Evolutionary conservation across 768 basidiomycete genomes (phyloP).

Genomic region (Podaxis sp.): DNA sequence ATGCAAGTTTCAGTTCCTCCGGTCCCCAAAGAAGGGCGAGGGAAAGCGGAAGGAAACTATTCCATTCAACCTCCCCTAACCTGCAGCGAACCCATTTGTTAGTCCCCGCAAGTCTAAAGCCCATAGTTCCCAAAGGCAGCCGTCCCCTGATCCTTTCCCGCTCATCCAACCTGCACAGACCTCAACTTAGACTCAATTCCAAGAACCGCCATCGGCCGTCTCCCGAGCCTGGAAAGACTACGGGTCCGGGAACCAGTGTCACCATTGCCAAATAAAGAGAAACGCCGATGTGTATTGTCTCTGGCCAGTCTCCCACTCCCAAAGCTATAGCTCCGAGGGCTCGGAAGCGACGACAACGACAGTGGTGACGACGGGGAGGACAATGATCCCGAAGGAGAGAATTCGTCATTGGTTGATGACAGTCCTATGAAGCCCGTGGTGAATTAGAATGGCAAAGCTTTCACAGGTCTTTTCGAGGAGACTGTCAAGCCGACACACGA

Average conservation of each 20-base stretch:
- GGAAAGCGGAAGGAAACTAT: conserved; percentile 34
- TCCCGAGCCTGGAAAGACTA: conserved; percentile 75
- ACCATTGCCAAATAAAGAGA: conserved; percentile 79
- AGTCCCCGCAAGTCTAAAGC: conserved; percentile 37
- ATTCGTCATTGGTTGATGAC: conserved; percentile 60
- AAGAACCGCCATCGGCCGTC: conserved; percentile 42
- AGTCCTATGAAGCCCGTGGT: conserved; percentile 66
- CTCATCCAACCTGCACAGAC: conserved; percentile 24
- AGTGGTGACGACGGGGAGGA: conserved; percentile 37
- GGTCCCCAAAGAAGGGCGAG: conserved; percentile 65
- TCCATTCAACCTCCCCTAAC: conserved; percentile 16
- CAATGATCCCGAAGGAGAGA: conserved; percentile 27
- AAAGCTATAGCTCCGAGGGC: conserved; percentile 24
- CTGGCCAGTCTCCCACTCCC: conserved; percentile 39
- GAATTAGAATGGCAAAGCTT: conserved; percentile 52
- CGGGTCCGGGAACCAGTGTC: conserved; percentile 78
- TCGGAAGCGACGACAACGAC: conserved; percentile 19
- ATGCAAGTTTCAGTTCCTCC: conserved; percentile 70
- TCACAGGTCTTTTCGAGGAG: conserved; percentile 67
- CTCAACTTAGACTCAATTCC: conserved; percentile 16
- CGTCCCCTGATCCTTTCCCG: conserved; percentile 40
- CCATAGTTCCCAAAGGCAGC: conserved; percentile 22
- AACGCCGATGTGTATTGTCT: conserved; percentile 56
- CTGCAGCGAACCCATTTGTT: conserved; percentile 40
- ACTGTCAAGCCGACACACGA: conserved; percentile 9